Conservation (phyloP, 1,284 basidiomycete genomes). For the Xerocomus minutiporus region DNA sequence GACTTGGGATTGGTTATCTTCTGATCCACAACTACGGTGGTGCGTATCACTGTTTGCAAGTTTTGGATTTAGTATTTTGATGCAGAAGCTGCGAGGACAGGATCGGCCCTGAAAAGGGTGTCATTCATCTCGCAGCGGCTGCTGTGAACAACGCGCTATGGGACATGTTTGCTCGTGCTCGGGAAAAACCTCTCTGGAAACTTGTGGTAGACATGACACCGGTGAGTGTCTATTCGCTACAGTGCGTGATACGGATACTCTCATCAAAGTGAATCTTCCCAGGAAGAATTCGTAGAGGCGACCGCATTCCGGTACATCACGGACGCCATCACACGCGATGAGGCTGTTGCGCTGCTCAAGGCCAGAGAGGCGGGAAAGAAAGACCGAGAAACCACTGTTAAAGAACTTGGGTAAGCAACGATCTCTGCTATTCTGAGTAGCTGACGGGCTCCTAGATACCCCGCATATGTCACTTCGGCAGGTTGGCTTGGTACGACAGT, state of each 20-base stretch:
- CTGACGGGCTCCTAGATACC: slow-evolving; percentile 56
- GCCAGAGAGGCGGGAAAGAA: slow-evolving; percentile 73
- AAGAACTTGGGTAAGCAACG: slow-evolving; percentile 49
- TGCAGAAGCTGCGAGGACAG: slow-evolving; percentile 31
- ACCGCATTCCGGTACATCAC: slow-evolving; percentile 91
- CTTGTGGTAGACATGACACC: slow-evolving; percentile 81
- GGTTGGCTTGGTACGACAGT: slow-evolving; percentile 72
- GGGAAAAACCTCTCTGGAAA: slow-evolving; percentile 82
- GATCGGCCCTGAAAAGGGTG: slow-evolving; percentile 87
- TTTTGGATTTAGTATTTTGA: not conserved
- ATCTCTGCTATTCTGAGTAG: not conserved
- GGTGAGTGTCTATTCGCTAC: slow-evolving; percentile 35
- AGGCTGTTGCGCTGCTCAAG: slow-evolving; percentile 82
- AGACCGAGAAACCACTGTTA: slow-evolving; percentile 72
- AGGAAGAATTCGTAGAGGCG: slow-evolving; percentile 84
- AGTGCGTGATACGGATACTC: not conserved
- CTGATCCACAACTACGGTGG: slow-evolving; percentile 89
- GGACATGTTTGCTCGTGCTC: slow-evolving; percentile 78
- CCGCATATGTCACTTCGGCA: slow-evolving; percentile 91
- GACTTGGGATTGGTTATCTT: slow-evolving; percentile 73
- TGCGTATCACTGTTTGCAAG: slow-evolving; percentile 32
- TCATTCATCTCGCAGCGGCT: slow-evolving; percentile 77
- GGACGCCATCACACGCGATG: slow-evolving; percentile 87
- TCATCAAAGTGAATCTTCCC: not conserved
- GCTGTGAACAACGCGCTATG: slow-evolving; percentile 80